phyloP scores from a whole-genome alignment of 2,329 filamentous ascomycete species.

The Cytospora schulzeri region DNA sequence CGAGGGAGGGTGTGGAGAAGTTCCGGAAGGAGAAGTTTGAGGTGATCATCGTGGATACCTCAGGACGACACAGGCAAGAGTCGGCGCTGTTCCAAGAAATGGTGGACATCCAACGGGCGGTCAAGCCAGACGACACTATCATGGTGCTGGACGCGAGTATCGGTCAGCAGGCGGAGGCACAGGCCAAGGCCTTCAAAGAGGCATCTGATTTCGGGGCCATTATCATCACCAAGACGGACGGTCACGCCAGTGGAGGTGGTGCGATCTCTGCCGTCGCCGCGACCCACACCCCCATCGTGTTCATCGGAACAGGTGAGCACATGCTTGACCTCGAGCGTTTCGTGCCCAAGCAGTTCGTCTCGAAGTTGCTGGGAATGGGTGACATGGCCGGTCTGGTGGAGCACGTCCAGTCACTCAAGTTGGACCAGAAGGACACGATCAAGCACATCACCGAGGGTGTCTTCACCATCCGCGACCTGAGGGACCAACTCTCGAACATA shows the following conservation, averaged over 20 bases:
- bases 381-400: constrained; percentile 95
- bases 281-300: constrained; percentile 95
- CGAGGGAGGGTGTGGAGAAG: constrained; percentile 93
- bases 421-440: constrained; percentile 98
- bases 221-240: constrained; percentile 98
- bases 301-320: constrained; percentile 96
- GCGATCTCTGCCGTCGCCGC: constrained; percentile 97
- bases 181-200: constrained; percentile 96
- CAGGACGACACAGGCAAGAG: constrained; percentile 91
- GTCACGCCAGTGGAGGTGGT: constrained; percentile 91
- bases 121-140: constrained; percentile 93
- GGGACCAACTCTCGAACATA: constrained; percentile 94
- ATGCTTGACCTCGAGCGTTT: constrained; percentile 94
- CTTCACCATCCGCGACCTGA: constrained; percentile 90
- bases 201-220: constrained; percentile 96
- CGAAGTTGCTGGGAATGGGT: constrained; percentile 94
- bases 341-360: constrained; percentile 88
- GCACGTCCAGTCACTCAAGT: constrained; percentile 91
- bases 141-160: constrained; percentile 98
- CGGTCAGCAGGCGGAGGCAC: constrained; percentile 91
- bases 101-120: constrained; percentile 91
- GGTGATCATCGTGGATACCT: constrained; percentile 98
- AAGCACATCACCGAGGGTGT: constrained; percentile 98
- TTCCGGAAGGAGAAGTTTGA: constrained; percentile 99
- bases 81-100: constrained; percentile 95